Percentiles rank a stretch among this genome's conserved stretches.
phyloP scores from a whole-genome alignment of 495 filamentous ascomycete species.

The Xylaria castorea region DNA sequence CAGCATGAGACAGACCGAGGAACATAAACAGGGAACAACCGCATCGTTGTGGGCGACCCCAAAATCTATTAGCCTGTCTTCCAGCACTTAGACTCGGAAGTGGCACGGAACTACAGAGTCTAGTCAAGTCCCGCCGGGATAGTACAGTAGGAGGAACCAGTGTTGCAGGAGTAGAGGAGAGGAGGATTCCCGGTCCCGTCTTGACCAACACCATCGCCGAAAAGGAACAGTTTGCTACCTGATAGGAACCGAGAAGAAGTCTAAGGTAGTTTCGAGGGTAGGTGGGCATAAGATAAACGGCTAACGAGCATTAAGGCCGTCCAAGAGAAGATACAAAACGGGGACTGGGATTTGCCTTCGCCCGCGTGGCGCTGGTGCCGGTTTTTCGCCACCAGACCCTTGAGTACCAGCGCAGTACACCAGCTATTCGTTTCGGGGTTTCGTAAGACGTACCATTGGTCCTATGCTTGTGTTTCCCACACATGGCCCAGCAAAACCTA shows the following conservation, averaged over 20 bases:
- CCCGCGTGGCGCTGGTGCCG: conserved; percentile 38
- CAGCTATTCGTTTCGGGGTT: conserved; percentile 38
- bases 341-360: conserved; percentile 39
- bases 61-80: conserved; percentile 18
- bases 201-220: conserved; percentile 17
- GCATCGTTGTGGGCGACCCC: conserved; percentile 24
- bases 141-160: conserved; percentile 16
- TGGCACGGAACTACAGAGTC: conserved; percentile 19
- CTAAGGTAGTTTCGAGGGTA: conserved; percentile 38
- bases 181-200: conserved; percentile 14
- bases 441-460: conserved; percentile 37
- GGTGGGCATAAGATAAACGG: conserved; percentile 25
- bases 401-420: conserved; percentile 26
- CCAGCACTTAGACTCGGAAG: conserved; percentile 24
- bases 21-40: conserved; percentile 32
- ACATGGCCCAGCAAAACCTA: conserved; percentile 24
- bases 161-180: conserved; percentile 11
- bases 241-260: conserved; percentile 31
- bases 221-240: conserved; percentile 4
- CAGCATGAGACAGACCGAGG: conserved; percentile 43
- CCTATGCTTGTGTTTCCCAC: conserved; percentile 25
- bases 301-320: conserved; percentile 36
- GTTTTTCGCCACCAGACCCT: conserved; percentile 46
- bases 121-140: conserved; percentile 23
- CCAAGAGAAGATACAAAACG: conserved; percentile 40